Conservation (phyloP, 371 early-diverging fungal species). For the Mucor velutinosus region DNA sequence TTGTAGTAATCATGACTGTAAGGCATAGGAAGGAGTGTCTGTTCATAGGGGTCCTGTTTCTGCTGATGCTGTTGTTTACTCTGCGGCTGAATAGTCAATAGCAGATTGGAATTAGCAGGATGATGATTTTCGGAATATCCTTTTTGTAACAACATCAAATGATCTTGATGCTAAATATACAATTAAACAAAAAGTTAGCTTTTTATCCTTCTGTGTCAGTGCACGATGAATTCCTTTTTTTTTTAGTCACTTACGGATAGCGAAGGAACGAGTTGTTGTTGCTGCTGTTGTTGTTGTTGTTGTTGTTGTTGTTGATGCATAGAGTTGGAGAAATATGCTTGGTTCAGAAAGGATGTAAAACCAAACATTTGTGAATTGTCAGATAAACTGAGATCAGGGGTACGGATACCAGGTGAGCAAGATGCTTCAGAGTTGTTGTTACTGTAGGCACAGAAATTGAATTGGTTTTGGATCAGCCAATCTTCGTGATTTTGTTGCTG, state of each 20-base stretch:
- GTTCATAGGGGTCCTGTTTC: constrained; percentile 7
- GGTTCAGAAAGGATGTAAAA: constrained; percentile 11
- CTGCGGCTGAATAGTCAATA: constrained; percentile 1
- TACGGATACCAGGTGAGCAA: constrained; percentile 20
- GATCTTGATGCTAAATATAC: constrained; percentile 28
- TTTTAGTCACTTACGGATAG: constrained; percentile 14
- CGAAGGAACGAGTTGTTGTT: constrained; percentile 9
- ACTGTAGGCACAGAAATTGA: neutral
- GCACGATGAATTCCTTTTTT: neutral
- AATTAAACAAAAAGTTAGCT: neutral
- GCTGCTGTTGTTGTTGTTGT: neutral
- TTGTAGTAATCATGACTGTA: neutral
- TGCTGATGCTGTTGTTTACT: neutral
- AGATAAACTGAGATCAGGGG: constrained; percentile 23
- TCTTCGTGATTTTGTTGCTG: constrained; percentile 6
- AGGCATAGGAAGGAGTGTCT: neutral
- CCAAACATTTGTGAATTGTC: constrained; percentile 8
- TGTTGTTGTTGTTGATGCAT: constrained; percentile 2
- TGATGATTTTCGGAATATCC: constrained; percentile 6
- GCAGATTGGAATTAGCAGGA: neutral
- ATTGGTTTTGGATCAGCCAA: constrained; percentile 10
- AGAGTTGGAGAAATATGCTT: neutral
- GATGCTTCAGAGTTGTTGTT: constrained; percentile 11
- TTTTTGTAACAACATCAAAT: constrained; percentile 26
- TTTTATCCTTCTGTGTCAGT: constrained; percentile 10